Base-by-base conservation (phyloP, 163 green algal genomes). In the Chlorella variabilis region DNA sequence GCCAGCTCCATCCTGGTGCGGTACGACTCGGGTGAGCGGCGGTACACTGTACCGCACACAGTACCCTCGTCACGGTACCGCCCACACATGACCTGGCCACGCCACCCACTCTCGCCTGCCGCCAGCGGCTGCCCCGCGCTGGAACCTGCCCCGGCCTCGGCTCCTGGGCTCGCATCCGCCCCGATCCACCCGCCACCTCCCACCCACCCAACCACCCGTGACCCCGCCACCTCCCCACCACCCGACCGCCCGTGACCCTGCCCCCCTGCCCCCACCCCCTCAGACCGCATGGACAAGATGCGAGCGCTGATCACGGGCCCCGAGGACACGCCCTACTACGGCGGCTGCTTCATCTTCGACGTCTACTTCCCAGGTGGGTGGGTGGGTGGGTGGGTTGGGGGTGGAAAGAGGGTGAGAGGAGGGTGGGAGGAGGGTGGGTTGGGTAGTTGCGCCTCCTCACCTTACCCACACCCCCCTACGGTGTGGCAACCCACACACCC, bases 291-390 rank as follows among this genome's bases (percentile, higher is more conserved):
- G 33, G 92, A 97, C 87, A 93, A 94, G 85, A 89, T 95, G 80
- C 86, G 93, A 6, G 89, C 87, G 18, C 74, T 94, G 75, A 92
- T 97, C 79, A 94, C 87, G 20, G 87, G 86, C 2, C 91, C 92
- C 11, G 83, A 88, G 75, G 92, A 86, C 79, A 97, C 93, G 3
- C 93, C 93, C 6, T 97, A 97, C 77, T 86, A 90, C 75, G 84
- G 83, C 29, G 94, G 86, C 48, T 90, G 79, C 67, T 98, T 97
- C 83, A 79, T 95, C 31, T 98, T 98, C 77, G 94, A 98, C 89
- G 70, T 97, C 29, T 93, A 92, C 86, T 95, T 96, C 79, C 93
- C 94, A 2, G 58, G 74, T 80, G 59, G 5, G 73, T 48, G 34
- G 17, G 33, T 34, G 4, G 45, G 15, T 11, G 69, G 9, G 9